phyloP scores from a whole-genome alignment of 306 rosid genomes.

The Cicer bijugum region DNA sequence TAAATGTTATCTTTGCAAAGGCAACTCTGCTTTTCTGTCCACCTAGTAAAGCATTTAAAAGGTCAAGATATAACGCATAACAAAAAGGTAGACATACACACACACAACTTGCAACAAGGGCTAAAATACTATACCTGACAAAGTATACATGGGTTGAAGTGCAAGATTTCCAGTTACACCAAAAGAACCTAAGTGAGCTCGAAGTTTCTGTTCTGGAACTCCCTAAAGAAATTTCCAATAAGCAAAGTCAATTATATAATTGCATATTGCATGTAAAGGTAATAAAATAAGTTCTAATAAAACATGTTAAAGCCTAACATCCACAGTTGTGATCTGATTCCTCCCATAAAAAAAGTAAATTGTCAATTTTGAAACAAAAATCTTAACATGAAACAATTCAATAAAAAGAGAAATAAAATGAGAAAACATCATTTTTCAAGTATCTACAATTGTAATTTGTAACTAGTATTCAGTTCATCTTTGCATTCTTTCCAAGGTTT shows the following conservation, averaged over 20 bases:
- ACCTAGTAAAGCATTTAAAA: conserved; percentile 57
- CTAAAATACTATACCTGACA: conserved; percentile 70
- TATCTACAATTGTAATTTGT: neutral
- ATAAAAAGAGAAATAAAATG: neutral
- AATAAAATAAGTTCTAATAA: conserved; percentile 19
- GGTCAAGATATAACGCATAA: conserved; percentile 33
- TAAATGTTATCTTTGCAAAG: conserved; percentile 94
- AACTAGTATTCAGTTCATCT: conserved; percentile 24
- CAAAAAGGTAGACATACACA: conserved; percentile 2
- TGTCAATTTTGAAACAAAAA: neutral
- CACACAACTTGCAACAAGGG: neutral
- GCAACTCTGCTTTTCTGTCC: conserved; percentile 99
- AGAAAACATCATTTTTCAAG: conserved; percentile 21
- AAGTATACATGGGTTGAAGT: conserved; percentile 98
- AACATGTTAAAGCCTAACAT: conserved; percentile 11
- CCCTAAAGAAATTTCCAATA: conserved; percentile 64
- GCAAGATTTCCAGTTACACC: conserved; percentile 99
- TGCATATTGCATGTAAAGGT: conserved; percentile 39
- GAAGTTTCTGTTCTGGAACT: conserved; percentile 98
- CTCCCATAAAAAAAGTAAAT: neutral
- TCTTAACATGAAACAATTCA: conserved; percentile 9
- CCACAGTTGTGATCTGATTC: conserved; percentile 27
- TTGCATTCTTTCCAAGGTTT: conserved; percentile 36
- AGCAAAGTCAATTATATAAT: conserved; percentile 35
- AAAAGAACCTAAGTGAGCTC: conserved; percentile 91